phyloP scores from a whole-genome alignment of 179 eudicot species.

The Heliamphora pulchella region DNA sequence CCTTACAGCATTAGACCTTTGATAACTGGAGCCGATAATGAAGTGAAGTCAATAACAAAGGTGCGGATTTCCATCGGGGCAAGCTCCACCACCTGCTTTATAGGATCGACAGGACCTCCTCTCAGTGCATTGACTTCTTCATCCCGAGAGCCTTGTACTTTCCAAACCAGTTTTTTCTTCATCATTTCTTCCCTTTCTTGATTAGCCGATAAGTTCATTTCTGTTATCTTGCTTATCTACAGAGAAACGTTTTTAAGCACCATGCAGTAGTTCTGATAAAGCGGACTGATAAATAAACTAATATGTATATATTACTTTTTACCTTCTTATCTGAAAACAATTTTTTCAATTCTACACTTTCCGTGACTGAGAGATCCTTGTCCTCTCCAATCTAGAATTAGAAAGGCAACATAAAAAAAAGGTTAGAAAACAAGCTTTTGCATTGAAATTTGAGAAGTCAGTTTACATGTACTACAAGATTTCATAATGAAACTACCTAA shows the following conservation, averaged over 20 bases:
- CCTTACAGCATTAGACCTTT: slow-evolving; percentile 8
- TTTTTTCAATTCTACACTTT: slow-evolving; percentile 63
- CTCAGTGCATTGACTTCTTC: slow-evolving; percentile 28
- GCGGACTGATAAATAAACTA: neutral
- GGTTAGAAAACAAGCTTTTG: neutral
- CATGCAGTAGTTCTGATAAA: neutral
- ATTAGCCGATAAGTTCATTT: slow-evolving; percentile 77
- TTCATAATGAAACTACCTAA: neutral
- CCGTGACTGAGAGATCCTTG: slow-evolving; percentile 60
- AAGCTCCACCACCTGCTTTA: slow-evolving; percentile 47
- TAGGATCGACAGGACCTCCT: slow-evolving; percentile 58
- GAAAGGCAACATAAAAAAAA: slow-evolving; percentile 11
- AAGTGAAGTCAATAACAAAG: slow-evolving; percentile 25
- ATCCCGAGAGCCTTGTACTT: slow-evolving; percentile 44
- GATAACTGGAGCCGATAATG: neutral
- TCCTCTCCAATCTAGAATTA: slow-evolving; percentile 71
- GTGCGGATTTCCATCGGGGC: slow-evolving; percentile 78
- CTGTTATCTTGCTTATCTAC: slow-evolving; percentile 56
- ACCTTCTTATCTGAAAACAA: slow-evolving; percentile 69
- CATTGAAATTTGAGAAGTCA: neutral
- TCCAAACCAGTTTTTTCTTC: slow-evolving; percentile 59
- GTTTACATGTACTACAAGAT: neutral
- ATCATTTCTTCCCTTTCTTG: slow-evolving; percentile 76
- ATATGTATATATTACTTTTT: too few relatives aligned
- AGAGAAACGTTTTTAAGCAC: neutral